Percentiles rank a stretch among this genome's conserved stretches.
These are phyloP conservation scores for Ophiognomonia clavigignenti-juglandacearum DNA, from an alignment of 2,329 filamentous ascomycete genomes.

Conservation along the genomic window DNA sequence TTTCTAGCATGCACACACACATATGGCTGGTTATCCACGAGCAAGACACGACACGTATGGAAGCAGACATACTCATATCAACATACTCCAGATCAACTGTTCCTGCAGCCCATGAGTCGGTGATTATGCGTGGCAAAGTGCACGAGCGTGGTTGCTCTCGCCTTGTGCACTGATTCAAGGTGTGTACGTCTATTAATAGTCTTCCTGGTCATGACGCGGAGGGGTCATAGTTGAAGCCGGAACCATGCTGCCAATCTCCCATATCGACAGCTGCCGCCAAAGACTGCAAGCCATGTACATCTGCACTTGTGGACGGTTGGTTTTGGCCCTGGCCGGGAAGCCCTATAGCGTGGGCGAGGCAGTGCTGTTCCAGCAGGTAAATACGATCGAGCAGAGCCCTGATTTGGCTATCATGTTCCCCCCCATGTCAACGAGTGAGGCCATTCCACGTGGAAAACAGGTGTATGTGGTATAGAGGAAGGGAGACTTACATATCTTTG, in stretches of 20 bases:
- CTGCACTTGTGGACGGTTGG: neutral
- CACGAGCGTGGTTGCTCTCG: no score
- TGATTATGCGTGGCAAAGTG: no score
- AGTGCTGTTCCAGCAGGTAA: constrained; percentile 4
- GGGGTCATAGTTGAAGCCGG: neutral
- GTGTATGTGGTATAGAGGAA: neutral
- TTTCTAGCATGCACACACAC: no score
- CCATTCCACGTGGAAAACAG: neutral
- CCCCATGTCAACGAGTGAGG: neutral
- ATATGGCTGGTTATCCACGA: neutral
- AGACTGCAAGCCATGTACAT: neutral
- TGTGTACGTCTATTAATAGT: no score
- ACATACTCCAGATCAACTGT: neutral
- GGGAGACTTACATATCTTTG: constrained; percentile 2
- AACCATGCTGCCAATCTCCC: neutral
- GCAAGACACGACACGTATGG: neutral
- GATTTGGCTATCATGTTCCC: neutral
- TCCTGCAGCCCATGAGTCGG: neutral
- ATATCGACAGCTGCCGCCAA: neutral
- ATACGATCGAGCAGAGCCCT: neutral
- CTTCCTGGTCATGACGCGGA: no score
- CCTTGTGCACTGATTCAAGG: no score
- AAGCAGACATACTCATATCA: neutral
- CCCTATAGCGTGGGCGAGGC: neutral
- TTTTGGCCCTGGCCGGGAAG: neutral